phyloP scores from a whole-genome alignment of 257 asterid genomes.

The Fraxinus pennsylvanica region DNA sequence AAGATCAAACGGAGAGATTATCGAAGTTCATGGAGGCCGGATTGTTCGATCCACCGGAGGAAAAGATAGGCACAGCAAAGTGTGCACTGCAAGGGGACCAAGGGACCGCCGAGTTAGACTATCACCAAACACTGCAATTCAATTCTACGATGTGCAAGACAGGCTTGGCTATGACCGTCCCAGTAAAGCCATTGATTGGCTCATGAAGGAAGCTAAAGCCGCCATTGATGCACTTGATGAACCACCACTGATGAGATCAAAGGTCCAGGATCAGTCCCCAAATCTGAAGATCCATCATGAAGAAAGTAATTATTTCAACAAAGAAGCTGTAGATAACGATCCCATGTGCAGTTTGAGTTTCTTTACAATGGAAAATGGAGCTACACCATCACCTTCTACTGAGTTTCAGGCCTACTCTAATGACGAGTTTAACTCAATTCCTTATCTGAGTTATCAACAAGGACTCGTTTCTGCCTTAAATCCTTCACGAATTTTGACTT shows the following conservation, averaged over 20 bases:
- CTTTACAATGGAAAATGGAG: neutral
- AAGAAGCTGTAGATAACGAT: neutral
- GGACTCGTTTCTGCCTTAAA: conserved; percentile 8
- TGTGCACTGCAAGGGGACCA: conserved; percentile 51
- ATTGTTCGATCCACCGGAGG: conserved; percentile 37
- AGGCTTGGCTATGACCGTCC: conserved; percentile 60
- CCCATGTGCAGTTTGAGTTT: conserved; percentile 10
- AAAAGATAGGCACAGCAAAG: conserved; percentile 56
- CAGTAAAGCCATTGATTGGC: conserved; percentile 67
- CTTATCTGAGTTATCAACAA: neutral
- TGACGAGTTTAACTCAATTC: neutral
- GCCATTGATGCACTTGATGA: conserved; percentile 45
- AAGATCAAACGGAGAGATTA: conserved; percentile 22
- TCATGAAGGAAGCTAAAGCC: conserved; percentile 51
- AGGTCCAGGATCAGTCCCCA: neutral
- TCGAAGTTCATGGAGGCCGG: conserved; percentile 31
- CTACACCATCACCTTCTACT: neutral
- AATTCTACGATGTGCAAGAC: conserved; percentile 68
- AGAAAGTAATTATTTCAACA: neutral
- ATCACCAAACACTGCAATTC: conserved; percentile 50
- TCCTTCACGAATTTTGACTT: conserved; percentile 22
- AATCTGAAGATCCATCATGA: neutral
- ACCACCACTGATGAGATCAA: conserved; percentile 9
- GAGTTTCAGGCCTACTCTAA: conserved; percentile 18
- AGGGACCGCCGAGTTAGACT: conserved; percentile 55